Conservation (phyloP, 495 filamentous ascomycete species). For the Aspergillus haitiensis region DNA sequence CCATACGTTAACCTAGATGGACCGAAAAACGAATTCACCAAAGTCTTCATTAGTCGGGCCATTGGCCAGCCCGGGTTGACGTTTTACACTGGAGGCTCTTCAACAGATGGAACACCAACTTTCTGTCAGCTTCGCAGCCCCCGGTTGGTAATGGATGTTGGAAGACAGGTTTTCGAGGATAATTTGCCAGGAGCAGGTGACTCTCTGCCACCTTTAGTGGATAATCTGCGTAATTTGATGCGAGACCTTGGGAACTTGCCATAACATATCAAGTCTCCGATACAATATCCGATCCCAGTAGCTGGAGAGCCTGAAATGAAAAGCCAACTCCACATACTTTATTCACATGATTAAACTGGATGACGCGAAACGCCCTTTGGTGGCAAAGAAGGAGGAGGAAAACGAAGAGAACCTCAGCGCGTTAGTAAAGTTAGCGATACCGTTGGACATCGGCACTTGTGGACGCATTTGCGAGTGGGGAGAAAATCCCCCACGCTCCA, state of each 20-base stretch:
- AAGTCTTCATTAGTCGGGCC: constrained; percentile 37
- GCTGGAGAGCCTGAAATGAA: too few relatives aligned
- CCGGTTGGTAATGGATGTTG: constrained; percentile 46
- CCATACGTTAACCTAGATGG: constrained; percentile 32
- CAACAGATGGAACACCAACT: background rate
- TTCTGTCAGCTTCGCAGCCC: constrained; percentile 27
- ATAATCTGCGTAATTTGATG: constrained; percentile 56
- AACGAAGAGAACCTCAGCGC: too few relatives aligned
- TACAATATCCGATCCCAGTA: too few relatives aligned
- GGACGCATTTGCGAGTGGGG: background rate
- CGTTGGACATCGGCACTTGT: too few relatives aligned
- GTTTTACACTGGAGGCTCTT: constrained; percentile 22
- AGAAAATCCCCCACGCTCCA: background rate
- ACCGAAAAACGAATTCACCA: constrained; percentile 28
- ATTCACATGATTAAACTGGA: too few relatives aligned
- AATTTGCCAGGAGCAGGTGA: constrained; percentile 41
- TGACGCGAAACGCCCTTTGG: too few relatives aligned
- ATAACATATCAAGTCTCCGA: background rate
- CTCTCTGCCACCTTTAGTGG: constrained; percentile 44
- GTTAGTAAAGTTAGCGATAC: too few relatives aligned
- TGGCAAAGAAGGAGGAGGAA: too few relatives aligned
- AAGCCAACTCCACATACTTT: too few relatives aligned
- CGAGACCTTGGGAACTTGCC: constrained; percentile 43
- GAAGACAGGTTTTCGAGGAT: constrained; percentile 45
- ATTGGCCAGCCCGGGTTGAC: constrained; percentile 34